A percentile compares a stretch with the other conserved stretches of the same genome.
phyloP scores from a whole-genome alignment of 768 basidiomycete genomes.

The Mycena capillaripes region DNA sequence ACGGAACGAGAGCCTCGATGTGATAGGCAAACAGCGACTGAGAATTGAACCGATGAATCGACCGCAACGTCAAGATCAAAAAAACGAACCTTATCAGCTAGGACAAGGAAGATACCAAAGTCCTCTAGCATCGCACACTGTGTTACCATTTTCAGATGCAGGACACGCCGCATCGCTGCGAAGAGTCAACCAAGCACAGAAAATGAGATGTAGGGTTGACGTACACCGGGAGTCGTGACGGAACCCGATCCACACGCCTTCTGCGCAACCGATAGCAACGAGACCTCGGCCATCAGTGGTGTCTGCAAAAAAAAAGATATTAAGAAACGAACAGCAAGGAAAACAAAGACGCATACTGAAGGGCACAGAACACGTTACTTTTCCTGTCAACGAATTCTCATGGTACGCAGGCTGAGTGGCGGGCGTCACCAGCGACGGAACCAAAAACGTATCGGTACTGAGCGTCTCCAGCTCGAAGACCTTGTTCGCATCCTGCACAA shows the following conservation, averaged over 20 bases:
- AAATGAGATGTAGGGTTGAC: constrained; percentile 39
- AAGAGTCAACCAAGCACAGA: constrained; percentile 10
- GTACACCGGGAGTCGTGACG: constrained; percentile 89
- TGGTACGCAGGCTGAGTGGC: constrained; percentile 69
- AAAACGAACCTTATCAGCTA: constrained; percentile 84
- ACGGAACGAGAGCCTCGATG: constrained; percentile 96
- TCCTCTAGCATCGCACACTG: constrained; percentile 97
- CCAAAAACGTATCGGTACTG: constrained; percentile 89
- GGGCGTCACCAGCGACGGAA: constrained; percentile 72
- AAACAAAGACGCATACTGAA: constrained; percentile 75
- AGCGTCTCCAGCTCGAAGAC: constrained; percentile 94
- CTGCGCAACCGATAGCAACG: constrained; percentile 94
- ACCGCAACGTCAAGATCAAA: neutral
- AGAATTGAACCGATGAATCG: neutral
- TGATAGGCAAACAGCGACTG: constrained; percentile 94
- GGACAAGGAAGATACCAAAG: constrained; percentile 95
- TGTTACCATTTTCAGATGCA: constrained; percentile 94
- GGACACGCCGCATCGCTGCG: constrained; percentile 90
- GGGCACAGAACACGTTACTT: constrained; percentile 95
- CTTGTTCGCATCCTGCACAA: constrained; percentile 94
- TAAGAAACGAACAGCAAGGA: neutral
- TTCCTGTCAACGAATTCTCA: constrained; percentile 81
- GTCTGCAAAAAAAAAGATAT: constrained; percentile 59
- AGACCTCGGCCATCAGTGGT: constrained; percentile 89
- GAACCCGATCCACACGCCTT: constrained; percentile 98